Evolutionary conservation across 768 basidiomycete genomes (phyloP).

Genomic region (Suillus ampliporus): DNA sequence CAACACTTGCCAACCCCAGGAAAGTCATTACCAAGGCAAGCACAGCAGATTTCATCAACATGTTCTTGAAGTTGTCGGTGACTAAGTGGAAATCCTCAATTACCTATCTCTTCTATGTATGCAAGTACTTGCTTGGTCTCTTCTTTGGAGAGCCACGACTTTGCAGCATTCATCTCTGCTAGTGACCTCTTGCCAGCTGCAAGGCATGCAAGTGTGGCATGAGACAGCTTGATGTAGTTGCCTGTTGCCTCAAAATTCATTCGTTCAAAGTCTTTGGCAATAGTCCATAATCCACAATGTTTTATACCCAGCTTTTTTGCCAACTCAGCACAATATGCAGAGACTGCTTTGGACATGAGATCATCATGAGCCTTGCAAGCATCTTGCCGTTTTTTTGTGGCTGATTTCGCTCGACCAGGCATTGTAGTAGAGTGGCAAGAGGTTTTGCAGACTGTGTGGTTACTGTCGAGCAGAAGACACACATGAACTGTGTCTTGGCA

Average conservation of each 20-base stretch:
- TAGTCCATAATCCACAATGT: slow-evolving; percentile 10
- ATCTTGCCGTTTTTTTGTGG: slow-evolving; percentile 17
- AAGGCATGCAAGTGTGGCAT: slow-evolving; percentile 22
- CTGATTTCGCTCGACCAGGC: slow-evolving; percentile 16
- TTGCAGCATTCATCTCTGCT: slow-evolving; percentile 32
- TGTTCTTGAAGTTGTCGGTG: slow-evolving; percentile 40
- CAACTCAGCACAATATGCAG: slow-evolving; percentile 12
- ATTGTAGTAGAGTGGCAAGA: neutral
- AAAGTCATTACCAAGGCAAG: slow-evolving; percentile 35
- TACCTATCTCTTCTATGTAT: slow-evolving; percentile 33
- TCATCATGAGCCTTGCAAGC: slow-evolving; percentile 22
- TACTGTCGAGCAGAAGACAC: neutral
- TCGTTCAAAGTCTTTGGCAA: slow-evolving; percentile 21
- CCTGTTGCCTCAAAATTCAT: slow-evolving; percentile 18
- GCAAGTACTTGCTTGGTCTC: slow-evolving; percentile 39
- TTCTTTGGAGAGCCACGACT: slow-evolving; percentile 31
- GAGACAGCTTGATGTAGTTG: slow-evolving; percentile 20
- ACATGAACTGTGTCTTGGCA: neutral
- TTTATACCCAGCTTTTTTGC: slow-evolving; percentile 4
- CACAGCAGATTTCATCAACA: slow-evolving; percentile 35
- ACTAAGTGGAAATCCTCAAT: slow-evolving; percentile 42
- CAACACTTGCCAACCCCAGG: slow-evolving; percentile 45
- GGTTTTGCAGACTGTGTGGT: neutral
- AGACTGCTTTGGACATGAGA: slow-evolving; percentile 17
- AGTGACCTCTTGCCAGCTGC: slow-evolving; percentile 24